Percentiles rank a stretch among this genome's conserved stretches.
phyloP scores from a whole-genome alignment of 2,329 filamentous ascomycete species.

The Cytospora chrysosperma region DNA sequence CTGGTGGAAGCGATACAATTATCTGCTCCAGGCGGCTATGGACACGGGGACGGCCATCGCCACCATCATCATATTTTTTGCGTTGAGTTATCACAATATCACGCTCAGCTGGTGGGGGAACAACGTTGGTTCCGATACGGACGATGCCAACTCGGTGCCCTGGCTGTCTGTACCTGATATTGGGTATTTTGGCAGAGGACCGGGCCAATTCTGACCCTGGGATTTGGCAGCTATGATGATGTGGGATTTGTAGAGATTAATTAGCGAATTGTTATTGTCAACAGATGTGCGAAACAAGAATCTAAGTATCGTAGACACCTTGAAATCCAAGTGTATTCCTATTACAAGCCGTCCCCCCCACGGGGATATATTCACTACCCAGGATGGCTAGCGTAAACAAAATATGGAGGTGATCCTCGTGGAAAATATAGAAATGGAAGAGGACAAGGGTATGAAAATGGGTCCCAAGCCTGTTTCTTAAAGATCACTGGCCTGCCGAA shows the following conservation, averaged over 20 bases:
- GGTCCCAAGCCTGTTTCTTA: not conserved
- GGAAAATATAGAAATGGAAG: not conserved
- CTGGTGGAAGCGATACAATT: constrained; percentile 37
- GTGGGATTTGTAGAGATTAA: too few relatives aligned
- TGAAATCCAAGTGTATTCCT: too few relatives aligned
- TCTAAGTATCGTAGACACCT: not conserved
- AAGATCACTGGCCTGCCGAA: not conserved
- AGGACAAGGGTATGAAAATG: not conserved
- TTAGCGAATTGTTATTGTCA: not conserved
- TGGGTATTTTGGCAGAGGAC: constrained; percentile 34
- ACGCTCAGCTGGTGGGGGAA: constrained; percentile 38
- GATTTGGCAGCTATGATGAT: not conserved
- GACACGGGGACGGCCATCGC: constrained; percentile 36
- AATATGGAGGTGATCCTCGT: not conserved
- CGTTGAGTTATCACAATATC: constrained; percentile 33
- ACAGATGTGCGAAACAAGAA: too few relatives aligned
- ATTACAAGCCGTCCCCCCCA: too few relatives aligned
- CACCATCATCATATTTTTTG: constrained; percentile 35
- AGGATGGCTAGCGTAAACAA: too few relatives aligned
- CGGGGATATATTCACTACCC: too few relatives aligned
- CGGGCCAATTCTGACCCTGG: constrained; percentile 32
- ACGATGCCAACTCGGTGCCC: constrained; percentile 36
- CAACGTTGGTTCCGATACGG: constrained; percentile 35
- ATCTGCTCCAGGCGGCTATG: constrained; percentile 34
- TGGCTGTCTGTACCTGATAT: constrained; percentile 33